A percentile compares a stretch with the other conserved stretches of the same genome.
Evolutionary conservation across 2,329 filamentous ascomycete genomes (phyloP).

Genomic region (Akanthomyces uredinophilus): DNA sequence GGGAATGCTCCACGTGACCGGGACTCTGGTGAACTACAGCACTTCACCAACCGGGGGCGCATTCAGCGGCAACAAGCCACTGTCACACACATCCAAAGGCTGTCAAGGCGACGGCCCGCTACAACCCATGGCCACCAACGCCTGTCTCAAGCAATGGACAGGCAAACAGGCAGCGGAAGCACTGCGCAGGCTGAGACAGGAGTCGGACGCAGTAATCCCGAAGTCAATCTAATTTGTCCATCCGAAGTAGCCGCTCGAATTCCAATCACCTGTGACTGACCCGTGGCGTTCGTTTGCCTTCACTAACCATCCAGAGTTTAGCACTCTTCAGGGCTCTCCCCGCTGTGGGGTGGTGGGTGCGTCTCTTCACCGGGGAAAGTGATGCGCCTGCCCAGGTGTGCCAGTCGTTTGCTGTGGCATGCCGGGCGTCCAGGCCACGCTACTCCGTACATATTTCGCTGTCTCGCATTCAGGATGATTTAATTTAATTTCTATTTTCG

Average conservation of each 20-base stretch:
- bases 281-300: background rate
- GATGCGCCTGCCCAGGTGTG: too few species aligned
- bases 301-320: background rate
- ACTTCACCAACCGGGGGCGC: background rate
- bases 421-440: too few species aligned
- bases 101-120: background rate
- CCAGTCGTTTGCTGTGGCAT: too few species aligned
- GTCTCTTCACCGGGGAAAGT: background rate
- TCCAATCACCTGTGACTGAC: background rate
- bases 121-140: background rate
- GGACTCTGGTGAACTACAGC: background rate
- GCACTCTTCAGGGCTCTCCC: background rate
- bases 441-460: background rate
- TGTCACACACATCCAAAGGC: background rate
- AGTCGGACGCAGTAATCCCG: background rate
- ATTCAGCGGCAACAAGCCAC: background rate
- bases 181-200: constrained; percentile 8
- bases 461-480: background rate
- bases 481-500: background rate
- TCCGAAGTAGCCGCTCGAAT: background rate
- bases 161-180: constrained; percentile 2
- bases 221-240: background rate
- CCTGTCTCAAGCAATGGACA: background rate
- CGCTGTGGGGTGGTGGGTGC: constrained; percentile 2
- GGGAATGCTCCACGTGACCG: background rate